These are phyloP conservation scores for Annulohypoxylon stygium DNA, from an alignment of 495 filamentous ascomycete species.

Conservation along the genomic window DNA sequence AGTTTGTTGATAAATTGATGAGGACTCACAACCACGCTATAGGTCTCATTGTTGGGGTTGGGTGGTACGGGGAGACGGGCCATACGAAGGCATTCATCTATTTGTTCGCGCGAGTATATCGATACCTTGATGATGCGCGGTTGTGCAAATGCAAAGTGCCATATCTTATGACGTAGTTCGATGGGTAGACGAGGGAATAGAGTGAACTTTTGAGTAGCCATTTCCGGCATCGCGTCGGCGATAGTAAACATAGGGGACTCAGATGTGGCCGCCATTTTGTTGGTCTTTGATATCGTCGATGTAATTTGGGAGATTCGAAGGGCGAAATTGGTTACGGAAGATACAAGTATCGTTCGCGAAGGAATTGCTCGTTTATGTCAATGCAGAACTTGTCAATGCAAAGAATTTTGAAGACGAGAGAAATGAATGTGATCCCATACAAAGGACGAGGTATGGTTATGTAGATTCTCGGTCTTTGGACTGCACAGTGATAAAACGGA, in stretches of 20 bases:
- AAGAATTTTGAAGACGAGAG: no score
- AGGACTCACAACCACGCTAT: background rate
- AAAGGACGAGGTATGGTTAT: no score
- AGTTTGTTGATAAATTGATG: background rate
- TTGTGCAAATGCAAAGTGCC: background rate
- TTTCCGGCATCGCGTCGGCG: background rate
- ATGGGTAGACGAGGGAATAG: background rate
- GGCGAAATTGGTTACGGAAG: background rate
- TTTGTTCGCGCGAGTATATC: background rate
- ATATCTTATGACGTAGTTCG: slow-evolving; percentile 3
- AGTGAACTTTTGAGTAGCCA: background rate
- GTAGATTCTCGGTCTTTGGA: no score
- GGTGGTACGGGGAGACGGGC: background rate
- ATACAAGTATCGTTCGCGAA: background rate
- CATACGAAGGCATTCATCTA: background rate
- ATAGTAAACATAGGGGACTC: background rate
- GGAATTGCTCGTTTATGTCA: background rate
- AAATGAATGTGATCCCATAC: no score
- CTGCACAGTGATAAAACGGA: no score
- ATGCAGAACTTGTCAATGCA: no score
- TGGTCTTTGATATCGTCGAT: background rate
- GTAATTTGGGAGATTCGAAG: no score
- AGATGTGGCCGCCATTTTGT: background rate
- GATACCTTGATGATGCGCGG: background rate
- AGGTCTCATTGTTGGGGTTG: no score